Conservation (phyloP, 179 eudicot genomes). For the Amaranthus tricolor region DNA sequence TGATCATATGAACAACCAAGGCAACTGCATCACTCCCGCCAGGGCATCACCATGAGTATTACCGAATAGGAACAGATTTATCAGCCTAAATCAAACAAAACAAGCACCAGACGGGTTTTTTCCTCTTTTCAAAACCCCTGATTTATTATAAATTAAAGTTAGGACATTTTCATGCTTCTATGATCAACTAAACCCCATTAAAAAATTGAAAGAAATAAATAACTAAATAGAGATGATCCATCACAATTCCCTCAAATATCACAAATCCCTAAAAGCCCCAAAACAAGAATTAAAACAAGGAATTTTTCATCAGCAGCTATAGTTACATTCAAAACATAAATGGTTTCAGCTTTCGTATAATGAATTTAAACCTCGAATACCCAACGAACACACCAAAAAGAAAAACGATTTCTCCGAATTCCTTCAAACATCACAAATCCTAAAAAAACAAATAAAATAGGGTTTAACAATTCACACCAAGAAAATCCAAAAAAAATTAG, state of each 20-base stretch:
- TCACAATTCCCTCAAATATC: neutral
- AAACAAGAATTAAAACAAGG: too few relatives aligned
- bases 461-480: neutral
- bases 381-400: neutral
- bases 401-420: neutral
- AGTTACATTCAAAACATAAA: neutral
- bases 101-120: neutral
- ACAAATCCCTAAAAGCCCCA: too few relatives aligned
- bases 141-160: neutral
- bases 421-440: slow-evolving; percentile 2
- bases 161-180: neutral
- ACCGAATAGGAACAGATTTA: too few relatives aligned
- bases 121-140: neutral
- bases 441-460: neutral
- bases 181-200: too few relatives aligned
- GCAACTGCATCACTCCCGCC: too few relatives aligned
- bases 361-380: neutral
- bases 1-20: too few relatives aligned
- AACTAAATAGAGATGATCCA: neutral
- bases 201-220: too few relatives aligned
- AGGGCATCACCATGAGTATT: too few relatives aligned
- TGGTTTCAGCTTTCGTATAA: neutral
- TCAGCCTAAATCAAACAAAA: neutral
- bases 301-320: too few relatives aligned
- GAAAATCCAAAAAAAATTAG: neutral